Conservation (phyloP, 2,329 filamentous ascomycete species). For the Sarocladiaceae sp. region DNA sequence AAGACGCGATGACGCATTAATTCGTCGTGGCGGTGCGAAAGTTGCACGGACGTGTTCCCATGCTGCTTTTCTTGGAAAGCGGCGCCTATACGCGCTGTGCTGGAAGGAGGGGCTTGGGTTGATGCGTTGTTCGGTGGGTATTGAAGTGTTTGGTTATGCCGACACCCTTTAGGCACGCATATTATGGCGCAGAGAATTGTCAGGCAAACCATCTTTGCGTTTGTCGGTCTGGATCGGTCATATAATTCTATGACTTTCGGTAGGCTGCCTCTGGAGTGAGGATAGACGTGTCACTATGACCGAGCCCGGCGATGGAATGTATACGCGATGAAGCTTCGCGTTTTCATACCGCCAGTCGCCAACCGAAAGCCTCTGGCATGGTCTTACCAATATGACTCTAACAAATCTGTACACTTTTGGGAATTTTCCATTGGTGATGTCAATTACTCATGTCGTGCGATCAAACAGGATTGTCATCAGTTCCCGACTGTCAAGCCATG, state of each 20-base stretch:
- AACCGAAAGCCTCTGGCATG: no score
- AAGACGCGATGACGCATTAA: background rate
- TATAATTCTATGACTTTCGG: no score
- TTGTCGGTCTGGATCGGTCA: background rate
- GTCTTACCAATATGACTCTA: no score
- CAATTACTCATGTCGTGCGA: no score
- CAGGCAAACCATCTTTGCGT: background rate
- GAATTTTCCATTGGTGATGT: no score
- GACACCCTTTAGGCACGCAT: conserved; percentile 6
- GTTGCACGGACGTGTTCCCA: background rate
- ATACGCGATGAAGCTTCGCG: background rate
- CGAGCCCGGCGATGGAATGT: background rate
- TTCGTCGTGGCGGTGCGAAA: background rate
- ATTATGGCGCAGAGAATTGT: background rate
- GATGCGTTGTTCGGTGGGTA: conserved; percentile 7
- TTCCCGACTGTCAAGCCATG: no score
- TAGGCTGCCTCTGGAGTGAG: no score
- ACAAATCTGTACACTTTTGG: no score
- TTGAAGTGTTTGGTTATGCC: background rate
- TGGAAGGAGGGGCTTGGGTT: background rate
- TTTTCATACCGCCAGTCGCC: background rate
- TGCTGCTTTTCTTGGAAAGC: background rate
- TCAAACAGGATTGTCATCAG: no score
- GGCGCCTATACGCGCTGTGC: no score
- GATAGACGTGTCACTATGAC: no score